These are phyloP conservation scores for Ophiostoma novo-ulmi DNA, from an alignment of 2,329 filamentous ascomycete genomes.

Conservation along the genomic window DNA sequence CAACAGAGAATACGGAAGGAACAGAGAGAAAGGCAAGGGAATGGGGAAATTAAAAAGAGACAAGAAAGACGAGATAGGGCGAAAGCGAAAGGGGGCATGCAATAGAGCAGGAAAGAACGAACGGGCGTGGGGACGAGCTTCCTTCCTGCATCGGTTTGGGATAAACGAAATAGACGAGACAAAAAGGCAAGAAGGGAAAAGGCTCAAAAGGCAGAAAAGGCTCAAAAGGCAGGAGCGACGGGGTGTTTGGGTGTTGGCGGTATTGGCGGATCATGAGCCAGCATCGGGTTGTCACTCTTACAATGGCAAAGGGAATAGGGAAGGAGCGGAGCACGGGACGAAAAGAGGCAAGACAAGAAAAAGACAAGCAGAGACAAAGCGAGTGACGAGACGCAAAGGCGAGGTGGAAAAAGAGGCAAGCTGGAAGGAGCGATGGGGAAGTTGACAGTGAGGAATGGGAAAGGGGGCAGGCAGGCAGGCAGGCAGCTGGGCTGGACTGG, in stretches of 20 bases:
- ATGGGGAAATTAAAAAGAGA: constrained; percentile 15
- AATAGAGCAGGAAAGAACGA: constrained; percentile 17
- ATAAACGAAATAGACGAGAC: constrained; percentile 13
- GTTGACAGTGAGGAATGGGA: neutral
- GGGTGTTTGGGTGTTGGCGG: constrained; percentile 3
- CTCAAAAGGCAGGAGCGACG: constrained; percentile 17
- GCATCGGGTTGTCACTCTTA: constrained; percentile 12
- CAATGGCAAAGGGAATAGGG: neutral
- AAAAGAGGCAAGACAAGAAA: neutral
- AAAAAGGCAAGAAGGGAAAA: neutral
- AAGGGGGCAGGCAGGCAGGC: constrained; percentile 15
- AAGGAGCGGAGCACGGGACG: constrained; percentile 23
- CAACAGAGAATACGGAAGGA: constrained; percentile 21
- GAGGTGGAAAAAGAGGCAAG: constrained; percentile 30
- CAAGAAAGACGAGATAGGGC: constrained; percentile 12
- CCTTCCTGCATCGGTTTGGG: constrained; percentile 37
- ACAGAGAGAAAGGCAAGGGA: neutral
- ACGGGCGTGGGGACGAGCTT: constrained; percentile 45
- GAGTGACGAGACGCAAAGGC: constrained; percentile 29
- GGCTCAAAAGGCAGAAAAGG: neutral
- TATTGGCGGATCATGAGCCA: constrained; percentile 4
- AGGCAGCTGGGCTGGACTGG: constrained; percentile 23
- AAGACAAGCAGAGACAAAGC: constrained; percentile 30
- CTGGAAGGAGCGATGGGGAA: constrained; percentile 19
- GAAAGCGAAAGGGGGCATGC: constrained; percentile 34